Evolutionary conservation across 169 alveolate species (phyloP).

Genomic region (Plasmodium yoelii): DNA sequence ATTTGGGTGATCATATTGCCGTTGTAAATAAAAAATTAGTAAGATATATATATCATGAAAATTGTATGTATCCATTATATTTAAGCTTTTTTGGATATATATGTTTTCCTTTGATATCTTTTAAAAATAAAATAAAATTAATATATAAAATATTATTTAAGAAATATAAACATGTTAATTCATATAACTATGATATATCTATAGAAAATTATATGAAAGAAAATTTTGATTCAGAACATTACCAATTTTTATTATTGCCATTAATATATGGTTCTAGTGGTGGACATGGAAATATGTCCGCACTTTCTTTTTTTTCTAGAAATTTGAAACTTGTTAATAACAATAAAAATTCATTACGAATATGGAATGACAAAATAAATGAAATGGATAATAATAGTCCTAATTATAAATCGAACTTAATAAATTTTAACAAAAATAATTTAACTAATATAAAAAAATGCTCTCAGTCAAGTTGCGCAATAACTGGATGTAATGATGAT

Average conservation of each 20-base stretch:
- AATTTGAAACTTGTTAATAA: conserved; percentile 28
- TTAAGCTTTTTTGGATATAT: conserved; percentile 19
- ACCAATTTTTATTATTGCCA: conserved; percentile 32
- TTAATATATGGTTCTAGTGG: conserved; percentile 65
- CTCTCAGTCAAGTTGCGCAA: too few relatives aligned
- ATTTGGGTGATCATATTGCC: conserved; percentile 9
- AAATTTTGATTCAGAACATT: conserved; percentile 38
- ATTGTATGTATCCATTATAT: conserved; percentile 22
- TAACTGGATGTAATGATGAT: too few relatives aligned
- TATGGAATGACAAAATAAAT: conserved; percentile 11
- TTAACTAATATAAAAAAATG: too few relatives aligned
- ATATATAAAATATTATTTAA: conserved; percentile 26
- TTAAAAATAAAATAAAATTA: conserved; percentile 40
- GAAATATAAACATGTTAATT: conserved; percentile 14
- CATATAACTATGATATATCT: conserved; percentile 27
- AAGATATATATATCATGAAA: conserved; percentile 11
- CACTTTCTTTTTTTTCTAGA: conserved; percentile 54
- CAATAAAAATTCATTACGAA: conserved; percentile 3
- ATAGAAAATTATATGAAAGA: conserved; percentile 43
- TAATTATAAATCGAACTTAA: too few relatives aligned
- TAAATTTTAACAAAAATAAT: too few relatives aligned
- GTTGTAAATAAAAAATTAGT: conserved; percentile 6
- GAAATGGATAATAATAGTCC: too few relatives aligned
- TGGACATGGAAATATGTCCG: conserved; percentile 36
- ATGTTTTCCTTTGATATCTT: conserved; percentile 32